phyloP scores from a whole-genome alignment of 2,329 filamentous ascomycete species.

The Zymoseptoria brevis region DNA sequence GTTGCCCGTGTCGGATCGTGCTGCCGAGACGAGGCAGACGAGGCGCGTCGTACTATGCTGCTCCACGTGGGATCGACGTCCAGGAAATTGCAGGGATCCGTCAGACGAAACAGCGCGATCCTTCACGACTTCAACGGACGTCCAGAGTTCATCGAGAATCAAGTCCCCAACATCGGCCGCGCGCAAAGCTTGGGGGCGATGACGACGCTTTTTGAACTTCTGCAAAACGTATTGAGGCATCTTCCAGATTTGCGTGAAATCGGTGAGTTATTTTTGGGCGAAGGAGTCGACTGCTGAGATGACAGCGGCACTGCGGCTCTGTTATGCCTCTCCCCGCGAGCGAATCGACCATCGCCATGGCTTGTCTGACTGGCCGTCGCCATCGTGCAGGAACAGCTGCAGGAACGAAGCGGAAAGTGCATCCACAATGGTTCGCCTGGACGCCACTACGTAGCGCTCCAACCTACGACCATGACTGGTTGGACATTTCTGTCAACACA shows the following conservation, averaged over 20 bases:
- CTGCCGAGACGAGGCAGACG: too few species aligned
- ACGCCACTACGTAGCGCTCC: not conserved
- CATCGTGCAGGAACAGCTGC: not conserved
- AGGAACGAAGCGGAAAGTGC: not conserved
- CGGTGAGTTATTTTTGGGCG: not conserved
- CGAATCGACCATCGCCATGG: not conserved
- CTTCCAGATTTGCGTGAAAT: not conserved
- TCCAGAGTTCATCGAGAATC: not conserved
- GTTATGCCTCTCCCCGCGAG: not conserved
- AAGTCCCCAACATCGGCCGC: not conserved
- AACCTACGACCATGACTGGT: not conserved
- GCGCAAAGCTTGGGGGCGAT: not conserved
- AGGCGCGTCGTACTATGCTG: not conserved
- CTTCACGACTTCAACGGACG: not conserved
- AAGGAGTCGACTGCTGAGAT: not conserved
- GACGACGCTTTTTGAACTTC: not conserved
- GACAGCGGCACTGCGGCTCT: not conserved
- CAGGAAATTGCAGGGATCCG: not conserved
- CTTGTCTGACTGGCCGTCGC: not conserved
- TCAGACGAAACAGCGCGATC: not conserved
- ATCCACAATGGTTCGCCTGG: not conserved
- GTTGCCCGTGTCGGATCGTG: not conserved
- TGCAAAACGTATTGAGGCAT: not conserved
- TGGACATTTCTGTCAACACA: too few species aligned
- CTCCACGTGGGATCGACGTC: not conserved